These are phyloP conservation scores for Daedalea quercina DNA, from an alignment of 768 basidiomycete genomes.

Conservation along the genomic window DNA sequence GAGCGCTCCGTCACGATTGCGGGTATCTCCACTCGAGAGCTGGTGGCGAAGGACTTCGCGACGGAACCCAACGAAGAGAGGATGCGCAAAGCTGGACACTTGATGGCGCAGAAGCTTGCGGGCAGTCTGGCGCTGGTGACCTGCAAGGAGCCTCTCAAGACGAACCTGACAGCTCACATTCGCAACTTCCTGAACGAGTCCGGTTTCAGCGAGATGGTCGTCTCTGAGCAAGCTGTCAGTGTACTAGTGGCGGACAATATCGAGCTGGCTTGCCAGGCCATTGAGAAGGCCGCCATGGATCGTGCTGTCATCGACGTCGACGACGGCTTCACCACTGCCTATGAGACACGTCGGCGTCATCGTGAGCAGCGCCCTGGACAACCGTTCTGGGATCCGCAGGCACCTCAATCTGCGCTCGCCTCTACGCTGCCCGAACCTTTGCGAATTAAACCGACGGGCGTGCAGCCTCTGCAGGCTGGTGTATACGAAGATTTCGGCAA, in stretches of 20 bases:
- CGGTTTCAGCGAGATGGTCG: constrained; percentile 84
- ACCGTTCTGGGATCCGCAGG: constrained; percentile 85
- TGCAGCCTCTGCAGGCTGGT: constrained; percentile 73
- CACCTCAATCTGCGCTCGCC: constrained; percentile 63
- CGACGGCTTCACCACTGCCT: constrained; percentile 77
- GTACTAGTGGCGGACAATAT: constrained; percentile 89
- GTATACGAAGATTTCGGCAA: constrained; percentile 96
- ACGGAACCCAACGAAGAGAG: constrained; percentile 89
- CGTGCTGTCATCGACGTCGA: constrained; percentile 90
- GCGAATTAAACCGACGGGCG: constrained; percentile 74
- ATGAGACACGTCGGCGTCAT: constrained; percentile 79
- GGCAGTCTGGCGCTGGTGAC: constrained; percentile 95
- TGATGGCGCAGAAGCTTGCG: constrained; percentile 96
- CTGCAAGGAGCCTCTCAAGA: constrained; percentile 94
- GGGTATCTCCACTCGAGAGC: constrained; percentile 92
- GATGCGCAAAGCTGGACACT: constrained; percentile 83
- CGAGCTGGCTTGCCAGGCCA: constrained; percentile 87
- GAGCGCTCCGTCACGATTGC: constrained; percentile 98
- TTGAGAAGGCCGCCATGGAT: constrained; percentile 98
- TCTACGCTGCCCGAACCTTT: constrained; percentile 80
- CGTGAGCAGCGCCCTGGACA: constrained; percentile 72
- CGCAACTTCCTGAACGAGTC: constrained; percentile 79
- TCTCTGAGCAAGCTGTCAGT: constrained; percentile 73
- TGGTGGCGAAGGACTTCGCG: constrained; percentile 93
- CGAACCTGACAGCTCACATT: constrained; percentile 84